A percentile compares a stretch with the other conserved stretches of the same genome.
Conservation (phyloP, 768 basidiomycete species). For the Gloeostereum incarnatum region DNA sequence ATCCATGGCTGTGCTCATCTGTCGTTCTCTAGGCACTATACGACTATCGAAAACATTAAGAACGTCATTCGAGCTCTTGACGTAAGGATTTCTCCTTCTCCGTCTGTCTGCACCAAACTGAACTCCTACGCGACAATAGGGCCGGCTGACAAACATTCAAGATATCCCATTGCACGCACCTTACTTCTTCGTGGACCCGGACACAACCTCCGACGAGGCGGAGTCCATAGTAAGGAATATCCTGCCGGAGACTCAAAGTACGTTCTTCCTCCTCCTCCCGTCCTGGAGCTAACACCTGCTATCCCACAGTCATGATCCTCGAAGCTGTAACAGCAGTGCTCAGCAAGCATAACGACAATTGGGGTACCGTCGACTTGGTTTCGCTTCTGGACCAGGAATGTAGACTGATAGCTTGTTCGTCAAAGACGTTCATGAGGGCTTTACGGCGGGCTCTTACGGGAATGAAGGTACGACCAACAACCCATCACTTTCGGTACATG, state of each 20-base stretch:
- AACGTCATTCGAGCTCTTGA: conserved; percentile 54
- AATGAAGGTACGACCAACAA: conserved; percentile 61
- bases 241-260: conserved; percentile 34
- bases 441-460: conserved; percentile 76
- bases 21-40: conserved; percentile 41
- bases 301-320: conserved; percentile 22
- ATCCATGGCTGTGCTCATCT: conserved; percentile 1
- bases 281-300: conserved; percentile 5
- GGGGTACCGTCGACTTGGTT: conserved; percentile 26
- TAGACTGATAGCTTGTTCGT: conserved; percentile 25
- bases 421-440: conserved; percentile 57
- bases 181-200: conserved; percentile 73
- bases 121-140: no score
- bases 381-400: conserved; percentile 35
- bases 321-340: no score
- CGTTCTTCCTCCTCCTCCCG: no score
- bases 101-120: no score
- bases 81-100: no score
- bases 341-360: no score
- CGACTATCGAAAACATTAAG: conserved; percentile 49
- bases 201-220: conserved; percentile 47
- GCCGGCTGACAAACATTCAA: conserved; percentile 57
- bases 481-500: not conserved
- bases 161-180: conserved; percentile 64
- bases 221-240: conserved; percentile 38